Evolutionary conservation across 2,329 filamentous ascomycete genomes (phyloP).

Genomic region (Aspergillus sp.): DNA sequence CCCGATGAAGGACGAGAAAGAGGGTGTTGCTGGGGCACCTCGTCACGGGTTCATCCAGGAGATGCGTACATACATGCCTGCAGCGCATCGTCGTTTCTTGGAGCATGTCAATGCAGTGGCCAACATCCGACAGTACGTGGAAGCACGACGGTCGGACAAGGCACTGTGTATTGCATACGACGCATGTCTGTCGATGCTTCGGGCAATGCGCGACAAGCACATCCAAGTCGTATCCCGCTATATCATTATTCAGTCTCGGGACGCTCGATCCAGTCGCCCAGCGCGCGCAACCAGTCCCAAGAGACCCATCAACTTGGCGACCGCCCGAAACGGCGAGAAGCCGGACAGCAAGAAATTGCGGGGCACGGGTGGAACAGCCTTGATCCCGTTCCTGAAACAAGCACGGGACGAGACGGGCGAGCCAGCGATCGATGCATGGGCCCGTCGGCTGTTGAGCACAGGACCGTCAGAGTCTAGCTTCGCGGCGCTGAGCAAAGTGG

Average conservation of each 20-base stretch:
- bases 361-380: constrained; percentile 87
- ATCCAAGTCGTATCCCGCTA: constrained; percentile 96
- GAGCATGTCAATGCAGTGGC: constrained; percentile 75
- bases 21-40: constrained; percentile 52
- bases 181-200: constrained; percentile 79
- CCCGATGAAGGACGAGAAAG: constrained; percentile 36
- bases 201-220: constrained; percentile 83
- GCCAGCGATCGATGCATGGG: constrained; percentile 74
- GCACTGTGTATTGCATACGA: constrained; percentile 81
- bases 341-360: constrained; percentile 63
- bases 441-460: constrained; percentile 58
- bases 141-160: constrained; percentile 60
- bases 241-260: constrained; percentile 84
- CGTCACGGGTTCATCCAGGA: constrained; percentile 91
- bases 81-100: constrained; percentile 84
- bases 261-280: constrained; percentile 60
- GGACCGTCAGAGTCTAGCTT: constrained; percentile 43
- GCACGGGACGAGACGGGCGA: constrained; percentile 94
- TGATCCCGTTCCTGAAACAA: constrained; percentile 96
- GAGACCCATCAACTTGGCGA: constrained; percentile 57
- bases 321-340: constrained; percentile 41
- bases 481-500: constrained; percentile 54
- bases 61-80: constrained; percentile 97
- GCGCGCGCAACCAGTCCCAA: constrained; percentile 61
- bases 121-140: constrained; percentile 85